A percentile compares a stretch with the other conserved stretches of the same genome.
Conservation (phyloP, 2,329 filamentous ascomycete species). For the Thielaviopsis populi region DNA sequence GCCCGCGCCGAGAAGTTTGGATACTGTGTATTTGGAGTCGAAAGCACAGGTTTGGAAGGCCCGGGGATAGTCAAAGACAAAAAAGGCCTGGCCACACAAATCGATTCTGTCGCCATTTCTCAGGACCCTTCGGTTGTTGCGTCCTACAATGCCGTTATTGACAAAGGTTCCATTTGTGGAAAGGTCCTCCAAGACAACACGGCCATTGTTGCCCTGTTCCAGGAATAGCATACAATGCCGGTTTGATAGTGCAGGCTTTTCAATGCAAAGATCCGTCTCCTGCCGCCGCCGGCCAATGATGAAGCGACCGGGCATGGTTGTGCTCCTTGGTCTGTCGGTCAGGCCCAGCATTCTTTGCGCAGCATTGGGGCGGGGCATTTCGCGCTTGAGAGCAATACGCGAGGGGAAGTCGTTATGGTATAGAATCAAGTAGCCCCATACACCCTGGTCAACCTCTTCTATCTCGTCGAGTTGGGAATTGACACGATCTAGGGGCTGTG, state of each 20-base stretch:
- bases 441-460: conserved; percentile 68
- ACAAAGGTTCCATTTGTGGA: conserved; percentile 96
- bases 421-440: conserved; percentile 91
- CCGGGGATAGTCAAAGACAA: conserved; percentile 74
- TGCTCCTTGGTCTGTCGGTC: conserved; percentile 27
- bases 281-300: conserved; percentile 11
- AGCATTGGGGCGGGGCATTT: conserved; percentile 43
- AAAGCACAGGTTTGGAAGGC: conserved; percentile 56
- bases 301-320: conserved; percentile 18
- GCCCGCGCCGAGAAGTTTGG: conserved; percentile 80
- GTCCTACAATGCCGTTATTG: conserved; percentile 78
- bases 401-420: conserved; percentile 53
- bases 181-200: conserved; percentile 69
- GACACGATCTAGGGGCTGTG: conserved; percentile 28
- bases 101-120: conserved; percentile 83
- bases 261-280: conserved; percentile 48
- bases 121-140: conserved; percentile 80
- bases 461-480: conserved; percentile 45
- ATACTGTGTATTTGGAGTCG: conserved; percentile 68
- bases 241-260: conserved; percentile 54
- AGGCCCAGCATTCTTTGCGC: conserved; percentile 22
- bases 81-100: conserved; percentile 69
- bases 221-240: conserved; percentile 58
- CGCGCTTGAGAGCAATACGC: conserved; percentile 55
- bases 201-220: conserved; percentile 42